phyloP scores from a whole-genome alignment of 176 grass and related monocot species.

The Zoysia pacifica region DNA sequence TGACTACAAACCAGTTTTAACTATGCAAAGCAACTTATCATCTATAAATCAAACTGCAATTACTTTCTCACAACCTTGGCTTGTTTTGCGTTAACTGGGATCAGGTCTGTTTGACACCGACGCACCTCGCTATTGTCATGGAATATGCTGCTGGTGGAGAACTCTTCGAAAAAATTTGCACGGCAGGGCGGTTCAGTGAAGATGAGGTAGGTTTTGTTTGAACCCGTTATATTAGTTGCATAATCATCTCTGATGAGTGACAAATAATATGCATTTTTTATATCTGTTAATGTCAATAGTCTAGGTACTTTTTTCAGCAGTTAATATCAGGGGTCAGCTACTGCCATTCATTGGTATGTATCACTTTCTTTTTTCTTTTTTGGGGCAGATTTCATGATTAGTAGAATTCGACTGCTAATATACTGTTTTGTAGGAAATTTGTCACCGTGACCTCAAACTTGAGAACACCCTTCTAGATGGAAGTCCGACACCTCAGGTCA shows the following conservation, averaged over 20 bases:
- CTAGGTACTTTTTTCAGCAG: slow-evolving; percentile 93
- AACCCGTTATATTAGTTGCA: background rate
- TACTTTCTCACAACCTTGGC: background rate
- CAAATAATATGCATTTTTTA: background rate
- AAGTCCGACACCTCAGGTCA: slow-evolving; percentile 76
- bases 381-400: background rate
- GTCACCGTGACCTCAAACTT: slow-evolving; percentile 98
- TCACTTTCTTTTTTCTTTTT: background rate
- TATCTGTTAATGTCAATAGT: slow-evolving; percentile 48
- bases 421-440: slow-evolving; percentile 69
- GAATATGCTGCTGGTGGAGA: slow-evolving; percentile 97
- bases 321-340: slow-evolving; percentile 93
- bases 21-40: background rate
- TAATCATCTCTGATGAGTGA: background rate
- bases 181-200: slow-evolving; percentile 86
- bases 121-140: slow-evolving; percentile 94
- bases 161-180: slow-evolving; percentile 83
- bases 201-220: slow-evolving; percentile 63
- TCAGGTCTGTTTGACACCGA: slow-evolving; percentile 76
- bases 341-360: slow-evolving; percentile 85
- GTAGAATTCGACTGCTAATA: background rate
- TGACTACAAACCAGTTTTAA: background rate
- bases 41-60: background rate
- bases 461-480: slow-evolving; percentile 97
- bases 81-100: slow-evolving; percentile 24